Evolutionary conservation across 2,329 filamentous ascomycete genomes (phyloP).

Genomic region (Talaromyces sp.): DNA sequence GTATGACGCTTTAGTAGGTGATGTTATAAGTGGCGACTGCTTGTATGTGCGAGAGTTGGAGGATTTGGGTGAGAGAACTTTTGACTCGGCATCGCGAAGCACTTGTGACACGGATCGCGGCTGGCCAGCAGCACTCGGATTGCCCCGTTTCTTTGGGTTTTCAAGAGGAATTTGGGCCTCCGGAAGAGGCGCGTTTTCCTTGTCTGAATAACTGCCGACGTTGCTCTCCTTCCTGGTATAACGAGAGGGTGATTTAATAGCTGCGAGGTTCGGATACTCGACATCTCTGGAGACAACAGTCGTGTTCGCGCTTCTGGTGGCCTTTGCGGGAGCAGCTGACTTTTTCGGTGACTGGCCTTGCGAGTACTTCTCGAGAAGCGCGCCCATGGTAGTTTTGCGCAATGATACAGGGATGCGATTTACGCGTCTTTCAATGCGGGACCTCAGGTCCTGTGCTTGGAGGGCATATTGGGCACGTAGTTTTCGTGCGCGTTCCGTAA

Average conservation of each 20-base stretch:
- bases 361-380: conserved; percentile 59
- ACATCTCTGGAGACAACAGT: conserved; percentile 25
- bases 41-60: conserved; percentile 69
- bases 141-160: conserved; percentile 65
- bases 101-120: conserved; percentile 40
- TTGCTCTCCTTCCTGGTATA: conserved; percentile 45
- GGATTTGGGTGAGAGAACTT: conserved; percentile 73
- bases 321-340: conserved; percentile 25
- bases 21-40: conserved; percentile 48
- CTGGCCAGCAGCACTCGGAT: conserved; percentile 33
- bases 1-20: conserved; percentile 40
- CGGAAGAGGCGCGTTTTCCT: conserved; percentile 60
- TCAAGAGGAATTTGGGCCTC: conserved; percentile 48
- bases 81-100: conserved; percentile 47
- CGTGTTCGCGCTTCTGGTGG: conserved; percentile 19
- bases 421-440: conserved; percentile 85
- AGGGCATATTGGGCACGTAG: conserved; percentile 83
- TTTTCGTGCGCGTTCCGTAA: conserved; percentile 81
- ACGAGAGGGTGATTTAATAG: conserved; percentile 24
- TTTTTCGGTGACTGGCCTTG: conserved; percentile 26
- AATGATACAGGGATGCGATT: conserved; percentile 81
- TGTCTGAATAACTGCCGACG: conserved; percentile 61
- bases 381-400: conserved; percentile 75
- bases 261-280: conserved; percentile 21
- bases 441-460: conserved; percentile 77